Evolutionary conservation across 2,329 filamentous ascomycete genomes (phyloP).

Genomic region (Nannizziopsis barbatae): DNA sequence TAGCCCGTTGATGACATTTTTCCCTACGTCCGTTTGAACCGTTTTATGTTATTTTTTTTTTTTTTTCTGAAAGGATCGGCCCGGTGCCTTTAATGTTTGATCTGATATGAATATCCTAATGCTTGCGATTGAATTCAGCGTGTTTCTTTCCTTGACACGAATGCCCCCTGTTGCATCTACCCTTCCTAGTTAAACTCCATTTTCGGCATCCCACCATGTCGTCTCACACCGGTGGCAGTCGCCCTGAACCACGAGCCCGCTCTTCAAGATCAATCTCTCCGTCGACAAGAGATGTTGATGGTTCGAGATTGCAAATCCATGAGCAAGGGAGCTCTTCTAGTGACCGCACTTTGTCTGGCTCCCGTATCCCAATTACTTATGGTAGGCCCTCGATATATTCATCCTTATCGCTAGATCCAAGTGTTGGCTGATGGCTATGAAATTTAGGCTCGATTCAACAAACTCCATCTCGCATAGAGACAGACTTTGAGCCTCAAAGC

Average conservation of each 20-base stretch:
- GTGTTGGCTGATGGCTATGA: slow-evolving; percentile 3
- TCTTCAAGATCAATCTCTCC: slow-evolving; percentile 9
- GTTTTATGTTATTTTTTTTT: background rate
- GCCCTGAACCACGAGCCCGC: background rate
- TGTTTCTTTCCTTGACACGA: background rate
- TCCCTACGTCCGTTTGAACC: background rate
- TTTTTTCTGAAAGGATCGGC: background rate
- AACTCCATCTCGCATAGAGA: background rate
- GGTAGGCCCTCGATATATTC: slow-evolving; percentile 2
- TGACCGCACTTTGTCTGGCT: background rate
- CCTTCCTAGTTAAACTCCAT: background rate
- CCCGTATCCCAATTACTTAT: slow-evolving; percentile 4
- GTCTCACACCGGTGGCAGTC: slow-evolving; percentile 9
- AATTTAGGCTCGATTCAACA: slow-evolving; percentile 4
- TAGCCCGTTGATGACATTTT: too few species aligned
- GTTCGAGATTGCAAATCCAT: slow-evolving; percentile 3
- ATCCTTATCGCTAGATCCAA: background rate
- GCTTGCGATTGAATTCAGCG: background rate
- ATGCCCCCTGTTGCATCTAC: background rate
- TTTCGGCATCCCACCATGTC: slow-evolving; percentile 8
- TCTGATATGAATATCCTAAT: slow-evolving; percentile 7
- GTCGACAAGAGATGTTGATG: slow-evolving; percentile 6
- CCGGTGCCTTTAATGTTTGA: background rate
- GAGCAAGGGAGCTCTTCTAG: slow-evolving; percentile 4
- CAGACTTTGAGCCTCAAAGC: background rate